phyloP scores from a whole-genome alignment of 2,329 filamentous ascomycete species.

The Ceratocystis papillata region DNA sequence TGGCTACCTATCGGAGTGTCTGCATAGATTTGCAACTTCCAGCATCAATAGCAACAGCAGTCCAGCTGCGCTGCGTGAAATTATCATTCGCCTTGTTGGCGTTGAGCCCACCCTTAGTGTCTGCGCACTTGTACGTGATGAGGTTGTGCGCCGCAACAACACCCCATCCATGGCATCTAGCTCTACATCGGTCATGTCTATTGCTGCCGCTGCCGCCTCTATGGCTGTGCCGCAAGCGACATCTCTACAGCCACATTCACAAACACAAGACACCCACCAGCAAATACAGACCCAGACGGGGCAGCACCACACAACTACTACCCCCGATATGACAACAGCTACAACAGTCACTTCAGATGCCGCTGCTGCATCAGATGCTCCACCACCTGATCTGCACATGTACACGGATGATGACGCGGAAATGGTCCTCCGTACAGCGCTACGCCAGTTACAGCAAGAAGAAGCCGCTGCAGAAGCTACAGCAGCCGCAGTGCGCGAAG shows the following conservation, averaged over 20 bases:
- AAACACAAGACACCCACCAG: background rate
- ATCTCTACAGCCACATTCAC: background rate
- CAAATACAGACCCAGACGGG: background rate
- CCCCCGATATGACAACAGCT: constrained; percentile 14
- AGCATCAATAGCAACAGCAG: constrained; percentile 43
- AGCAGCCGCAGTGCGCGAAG: constrained; percentile 44
- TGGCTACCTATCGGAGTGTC: constrained; percentile 48
- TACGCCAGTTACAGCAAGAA: constrained; percentile 48
- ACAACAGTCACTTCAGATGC: constrained; percentile 12
- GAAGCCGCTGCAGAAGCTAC: constrained; percentile 49
- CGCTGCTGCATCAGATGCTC: constrained; percentile 26
- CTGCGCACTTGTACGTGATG: constrained; percentile 49
- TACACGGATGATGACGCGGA: constrained; percentile 46
- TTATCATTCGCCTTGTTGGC: constrained; percentile 44
- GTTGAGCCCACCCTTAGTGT: constrained; percentile 44
- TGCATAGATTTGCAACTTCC: constrained; percentile 45
- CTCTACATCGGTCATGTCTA: constrained; percentile 13
- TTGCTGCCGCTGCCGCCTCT: constrained; percentile 24
- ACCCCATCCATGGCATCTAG: background rate
- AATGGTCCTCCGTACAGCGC: constrained; percentile 47
- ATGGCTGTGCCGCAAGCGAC: constrained; percentile 26
- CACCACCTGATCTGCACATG: constrained; percentile 30
- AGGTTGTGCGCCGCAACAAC: constrained; percentile 37
- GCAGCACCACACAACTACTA: constrained; percentile 17
- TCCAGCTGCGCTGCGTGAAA: constrained; percentile 48